Evolutionary conservation across 257 asterid species (phyloP), one percentile per base, ranked within the genome.

Genomic region (Penstemon newberryi): DNA sequence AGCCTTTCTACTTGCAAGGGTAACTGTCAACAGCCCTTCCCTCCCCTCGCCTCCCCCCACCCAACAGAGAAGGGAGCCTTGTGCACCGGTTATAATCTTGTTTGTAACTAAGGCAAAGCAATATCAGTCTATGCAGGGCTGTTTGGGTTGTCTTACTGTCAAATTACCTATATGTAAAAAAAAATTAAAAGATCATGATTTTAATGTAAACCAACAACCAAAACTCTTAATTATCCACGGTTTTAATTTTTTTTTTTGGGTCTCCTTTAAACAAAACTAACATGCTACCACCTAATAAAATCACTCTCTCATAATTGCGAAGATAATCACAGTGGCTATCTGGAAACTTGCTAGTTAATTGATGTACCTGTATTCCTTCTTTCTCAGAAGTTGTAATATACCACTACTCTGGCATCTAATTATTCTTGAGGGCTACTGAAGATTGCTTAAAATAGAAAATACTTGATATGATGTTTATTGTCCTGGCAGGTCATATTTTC

Each of bases 401-500:
- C 33, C 2, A 25, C 33, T 25, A 25, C 33, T 8, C 10, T 45
- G 51, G 2, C 10, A 46, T 9, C 9, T 8, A 46, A 46, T 61
- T 3, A 61, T 43, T n/a, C 59, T 64, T 47, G 37, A 50, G 12
- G 69, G 57, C 12, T 64, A 11, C 12, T 58, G 2, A 8, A 60
- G 19, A 61, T 36, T 47, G 51, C 70, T 56, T n/a, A 42, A 11
- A 41, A 10, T 8, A 33, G 37, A 3, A 58, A 41, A 25, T 50
- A 65, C 37, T 61, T 55, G 59, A 42, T 69, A 44, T 61, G 44
- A 47, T 63, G 7, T 3, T 74, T 63, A 38, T 70, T 9, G 3
- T 60, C n/a, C 60, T 65, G 50, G 63, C 85, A 84, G 93, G 79
- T 75, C 79, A 45, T 61, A 8, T 53, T 0, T 15, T 56, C 67